A percentile compares a stretch with the other conserved stretches of the same genome.
Conservation (phyloP, 805 yeast genomes). For the Candida dendrica region DNA sequence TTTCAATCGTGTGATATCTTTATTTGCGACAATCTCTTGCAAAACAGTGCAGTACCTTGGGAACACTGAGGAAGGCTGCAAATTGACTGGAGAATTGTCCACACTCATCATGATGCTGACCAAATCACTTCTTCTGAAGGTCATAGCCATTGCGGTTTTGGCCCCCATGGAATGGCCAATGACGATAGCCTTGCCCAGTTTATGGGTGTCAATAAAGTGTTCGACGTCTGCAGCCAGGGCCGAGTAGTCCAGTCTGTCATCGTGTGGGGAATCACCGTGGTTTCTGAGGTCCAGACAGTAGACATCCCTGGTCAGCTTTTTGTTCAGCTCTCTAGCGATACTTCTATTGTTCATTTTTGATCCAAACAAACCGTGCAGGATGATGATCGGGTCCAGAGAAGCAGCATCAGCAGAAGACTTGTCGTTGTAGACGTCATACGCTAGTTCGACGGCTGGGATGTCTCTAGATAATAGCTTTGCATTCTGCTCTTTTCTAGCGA, state of each 20-base stretch:
- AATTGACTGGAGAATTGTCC: constrained; percentile 83
- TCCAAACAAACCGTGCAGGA: constrained; percentile 89
- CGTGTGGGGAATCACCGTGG: constrained; percentile 89
- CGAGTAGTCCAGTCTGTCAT: constrained; percentile 64
- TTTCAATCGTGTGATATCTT: constrained; percentile 39
- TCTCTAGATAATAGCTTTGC: constrained; percentile 22
- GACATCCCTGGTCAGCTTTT: constrained; percentile 44
- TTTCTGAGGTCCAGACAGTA: constrained; percentile 76
- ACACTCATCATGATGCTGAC: constrained; percentile 64
- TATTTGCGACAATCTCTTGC: constrained; percentile 44
- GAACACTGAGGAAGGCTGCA: constrained; percentile 51
- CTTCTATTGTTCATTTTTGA: constrained; percentile 72
- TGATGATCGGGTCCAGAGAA: constrained; percentile 47
- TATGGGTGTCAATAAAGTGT: constrained; percentile 41
- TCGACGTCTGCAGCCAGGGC: constrained; percentile 85
- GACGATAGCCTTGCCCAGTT: constrained; percentile 43
- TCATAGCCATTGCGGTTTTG: constrained; percentile 83
- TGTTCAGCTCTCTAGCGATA: constrained; percentile 57
- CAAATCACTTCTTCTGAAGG: constrained; percentile 57
- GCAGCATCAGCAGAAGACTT: constrained; percentile 13
- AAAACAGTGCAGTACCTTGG: constrained; percentile 60
- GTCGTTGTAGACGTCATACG: constrained; percentile 41
- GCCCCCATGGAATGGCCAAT: constrained; percentile 93
- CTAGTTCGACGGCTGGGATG: constrained; percentile 47
- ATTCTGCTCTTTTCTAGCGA: constrained; percentile 14